Percentiles rank a stretch among this genome's conserved stretches.
phyloP scores from a whole-genome alignment of 441 rosid genomes.

The Erysimum cheiri region DNA sequence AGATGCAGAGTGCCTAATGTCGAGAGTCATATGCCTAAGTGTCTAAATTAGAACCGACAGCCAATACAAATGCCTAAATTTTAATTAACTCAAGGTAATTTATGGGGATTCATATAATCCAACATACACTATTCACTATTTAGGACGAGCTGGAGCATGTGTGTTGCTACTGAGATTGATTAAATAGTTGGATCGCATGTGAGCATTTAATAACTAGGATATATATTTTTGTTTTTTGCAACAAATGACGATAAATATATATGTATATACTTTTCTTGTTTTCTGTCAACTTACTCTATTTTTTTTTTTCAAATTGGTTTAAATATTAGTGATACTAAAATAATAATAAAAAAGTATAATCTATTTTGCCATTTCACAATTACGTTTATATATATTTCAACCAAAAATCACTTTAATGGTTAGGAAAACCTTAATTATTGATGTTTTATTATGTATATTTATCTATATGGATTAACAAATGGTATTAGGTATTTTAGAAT shows the following conservation, averaged over 20 bases:
- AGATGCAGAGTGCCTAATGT: too few species aligned
- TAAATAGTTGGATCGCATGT: constrained; percentile 20
- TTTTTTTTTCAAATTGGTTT: not conserved
- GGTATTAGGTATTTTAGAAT: not conserved
- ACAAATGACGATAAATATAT: not conserved
- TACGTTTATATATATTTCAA: not conserved
- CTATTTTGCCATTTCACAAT: not conserved
- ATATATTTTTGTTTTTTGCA: not conserved
- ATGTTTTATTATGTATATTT: not conserved
- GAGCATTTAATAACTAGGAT: constrained; percentile 9
- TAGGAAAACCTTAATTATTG: not conserved
- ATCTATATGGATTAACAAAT: not conserved
- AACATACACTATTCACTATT: not conserved
- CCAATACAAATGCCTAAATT: too few species aligned
- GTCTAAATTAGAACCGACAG: too few species aligned
- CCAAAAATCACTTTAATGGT: not conserved
- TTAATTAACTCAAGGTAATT: not conserved
- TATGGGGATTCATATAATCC: not conserved
- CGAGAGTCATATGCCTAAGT: too few species aligned
- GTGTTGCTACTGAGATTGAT: not conserved
- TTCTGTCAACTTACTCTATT: constrained; percentile 1
- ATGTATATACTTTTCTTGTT: not conserved
- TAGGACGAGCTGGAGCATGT: not conserved
- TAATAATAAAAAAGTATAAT: too few species aligned
- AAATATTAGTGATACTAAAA: too few species aligned